Conservation (phyloP, 345 rosid genomes). For the Ceriops decandra region DNA sequence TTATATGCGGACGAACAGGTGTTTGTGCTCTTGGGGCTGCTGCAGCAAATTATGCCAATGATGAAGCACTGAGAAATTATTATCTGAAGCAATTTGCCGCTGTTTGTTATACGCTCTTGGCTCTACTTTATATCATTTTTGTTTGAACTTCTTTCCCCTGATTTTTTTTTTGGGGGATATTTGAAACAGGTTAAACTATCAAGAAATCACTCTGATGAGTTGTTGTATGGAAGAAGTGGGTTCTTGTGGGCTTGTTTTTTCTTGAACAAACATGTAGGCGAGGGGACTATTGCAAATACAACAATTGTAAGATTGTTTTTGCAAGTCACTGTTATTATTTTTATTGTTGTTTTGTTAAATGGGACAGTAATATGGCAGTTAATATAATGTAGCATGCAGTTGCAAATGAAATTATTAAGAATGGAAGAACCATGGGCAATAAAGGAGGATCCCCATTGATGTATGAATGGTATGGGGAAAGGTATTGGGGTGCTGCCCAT, state of each 20-base stretch:
- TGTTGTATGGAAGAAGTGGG: slow-evolving; percentile 29
- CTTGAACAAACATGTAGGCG: slow-evolving; percentile 25
- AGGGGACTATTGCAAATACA: slow-evolving; percentile 15
- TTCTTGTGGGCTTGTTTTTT: slow-evolving; percentile 30
- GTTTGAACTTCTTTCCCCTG: neutral
- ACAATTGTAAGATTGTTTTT: slow-evolving; percentile 19
- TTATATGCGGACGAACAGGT: slow-evolving; percentile 24
- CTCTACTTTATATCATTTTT: neutral
- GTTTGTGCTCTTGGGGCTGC: slow-evolving; percentile 33
- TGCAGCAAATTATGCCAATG: slow-evolving; percentile 26
- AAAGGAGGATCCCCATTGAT: slow-evolving; percentile 25
- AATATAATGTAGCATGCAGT: slow-evolving; percentile 17
- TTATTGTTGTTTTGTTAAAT: neutral
- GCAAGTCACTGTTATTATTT: too few relatives aligned
- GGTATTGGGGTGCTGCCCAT: slow-evolving; percentile 34
- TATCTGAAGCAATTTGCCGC: slow-evolving; percentile 22
- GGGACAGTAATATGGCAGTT: neutral
- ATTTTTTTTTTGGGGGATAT: neutral
- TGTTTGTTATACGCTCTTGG: slow-evolving; percentile 1
- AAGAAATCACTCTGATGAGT: slow-evolving; percentile 24
- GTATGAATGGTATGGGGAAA: slow-evolving; percentile 32
- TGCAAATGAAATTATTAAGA: slow-evolving; percentile 22
- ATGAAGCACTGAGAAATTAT: slow-evolving; percentile 21
- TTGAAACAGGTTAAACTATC: slow-evolving; percentile 19
- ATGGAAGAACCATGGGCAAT: slow-evolving; percentile 18